phyloP scores from a whole-genome alignment of 768 basidiomycete species.

The Chalciporus chontae region DNA sequence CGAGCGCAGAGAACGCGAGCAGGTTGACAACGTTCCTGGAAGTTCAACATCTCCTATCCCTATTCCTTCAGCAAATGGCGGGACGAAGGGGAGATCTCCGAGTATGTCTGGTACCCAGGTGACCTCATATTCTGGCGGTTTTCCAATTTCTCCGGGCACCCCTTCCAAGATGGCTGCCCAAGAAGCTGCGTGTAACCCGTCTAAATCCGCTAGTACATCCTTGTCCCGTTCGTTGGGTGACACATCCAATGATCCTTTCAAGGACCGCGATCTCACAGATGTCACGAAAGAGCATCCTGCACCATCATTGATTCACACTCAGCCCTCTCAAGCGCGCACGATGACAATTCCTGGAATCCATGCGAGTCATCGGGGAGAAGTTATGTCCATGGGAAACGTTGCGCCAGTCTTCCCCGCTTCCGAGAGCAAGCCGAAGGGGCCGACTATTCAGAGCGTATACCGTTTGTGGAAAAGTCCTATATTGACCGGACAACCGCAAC shows the following conservation, averaged over 20 bases:
- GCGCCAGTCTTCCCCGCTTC: slow-evolving; percentile 43
- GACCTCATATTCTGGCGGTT: slow-evolving; percentile 24
- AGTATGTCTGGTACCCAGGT: slow-evolving; percentile 25
- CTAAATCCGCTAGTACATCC: slow-evolving; percentile 28
- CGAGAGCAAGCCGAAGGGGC: slow-evolving; percentile 41
- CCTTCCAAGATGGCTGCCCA: slow-evolving; percentile 16
- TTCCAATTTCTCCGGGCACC: slow-evolving; percentile 22
- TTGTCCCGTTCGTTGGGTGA: slow-evolving; percentile 36
- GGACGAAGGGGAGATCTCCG: slow-evolving; percentile 24
- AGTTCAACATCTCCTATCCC: slow-evolving; percentile 31
- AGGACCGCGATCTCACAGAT: slow-evolving; percentile 32
- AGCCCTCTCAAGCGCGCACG: slow-evolving; percentile 67
- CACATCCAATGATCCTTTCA: slow-evolving; percentile 23
- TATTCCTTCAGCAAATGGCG: slow-evolving; percentile 27
- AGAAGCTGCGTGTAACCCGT: slow-evolving; percentile 20
- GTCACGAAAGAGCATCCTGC: slow-evolving; percentile 25
- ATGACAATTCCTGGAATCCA: slow-evolving; percentile 91
- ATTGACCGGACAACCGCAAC: slow-evolving; percentile 25
- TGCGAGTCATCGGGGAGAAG: slow-evolving; percentile 77
- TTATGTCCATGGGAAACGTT: slow-evolving; percentile 81
- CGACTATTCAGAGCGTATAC: slow-evolving; percentile 66
- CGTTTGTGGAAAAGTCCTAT: slow-evolving; percentile 67
- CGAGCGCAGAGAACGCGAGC: slow-evolving; percentile 54
- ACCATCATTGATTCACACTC: slow-evolving; percentile 61
- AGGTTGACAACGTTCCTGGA: slow-evolving; percentile 14